phyloP scores from a whole-genome alignment of 1,284 basidiomycete genomes.

The Naganishia cerealis region DNA sequence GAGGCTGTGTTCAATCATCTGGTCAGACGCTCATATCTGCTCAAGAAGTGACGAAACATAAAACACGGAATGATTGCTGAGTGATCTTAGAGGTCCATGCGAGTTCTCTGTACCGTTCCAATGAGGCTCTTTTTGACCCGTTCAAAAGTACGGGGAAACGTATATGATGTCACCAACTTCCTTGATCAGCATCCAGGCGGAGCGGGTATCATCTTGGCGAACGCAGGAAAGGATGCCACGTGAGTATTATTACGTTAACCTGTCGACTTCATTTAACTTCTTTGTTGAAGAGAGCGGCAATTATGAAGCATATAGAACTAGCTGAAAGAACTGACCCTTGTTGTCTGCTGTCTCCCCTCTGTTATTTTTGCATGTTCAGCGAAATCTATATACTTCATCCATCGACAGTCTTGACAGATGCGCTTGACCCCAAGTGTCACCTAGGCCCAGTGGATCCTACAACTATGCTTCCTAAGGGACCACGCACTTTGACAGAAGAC shows the following conservation, averaged over 20 bases:
- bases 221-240: conserved; percentile 62
- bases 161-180: conserved; percentile 72
- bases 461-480: conserved; percentile 53
- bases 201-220: conserved; percentile 57
- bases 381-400: conserved; percentile 57
- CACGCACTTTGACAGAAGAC: conserved; percentile 42
- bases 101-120: too few relatives aligned
- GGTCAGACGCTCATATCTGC: conserved; percentile 54
- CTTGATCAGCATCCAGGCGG: conserved; percentile 63
- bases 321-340: neutral
- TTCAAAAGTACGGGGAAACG: conserved; percentile 41
- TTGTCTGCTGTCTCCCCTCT: too few relatives aligned
- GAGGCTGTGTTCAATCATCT: conserved; percentile 34
- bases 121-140: too few relatives aligned
- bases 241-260: conserved; percentile 41
- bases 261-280: too few relatives aligned
- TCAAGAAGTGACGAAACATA: conserved; percentile 61
- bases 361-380: too few relatives aligned
- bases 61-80: conserved; percentile 51
- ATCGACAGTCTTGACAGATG: conserved; percentile 51
- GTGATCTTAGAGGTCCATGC: conserved; percentile 52
- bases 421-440: conserved; percentile 61
- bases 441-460: conserved; percentile 66
- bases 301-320: too few relatives aligned
- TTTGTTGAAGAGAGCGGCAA: too few relatives aligned